Evolutionary conservation across 768 basidiomycete genomes (phyloP).

Genomic region (Pisolithus orientalis): DNA sequence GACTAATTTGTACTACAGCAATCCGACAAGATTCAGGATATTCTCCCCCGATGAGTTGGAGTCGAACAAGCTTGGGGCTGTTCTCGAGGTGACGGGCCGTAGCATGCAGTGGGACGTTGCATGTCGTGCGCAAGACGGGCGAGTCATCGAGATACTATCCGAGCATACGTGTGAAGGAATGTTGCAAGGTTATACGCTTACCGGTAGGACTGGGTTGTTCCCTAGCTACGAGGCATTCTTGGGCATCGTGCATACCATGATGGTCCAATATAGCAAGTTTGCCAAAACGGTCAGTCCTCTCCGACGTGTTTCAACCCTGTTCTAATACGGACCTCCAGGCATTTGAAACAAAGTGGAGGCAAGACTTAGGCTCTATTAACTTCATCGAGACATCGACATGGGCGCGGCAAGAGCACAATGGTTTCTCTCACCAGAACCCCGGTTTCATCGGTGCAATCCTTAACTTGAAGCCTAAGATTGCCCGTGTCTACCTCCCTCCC

Average conservation of each 20-base stretch:
- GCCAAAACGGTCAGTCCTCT: constrained; percentile 57
- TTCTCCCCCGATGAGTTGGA: constrained; percentile 88
- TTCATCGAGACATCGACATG: constrained; percentile 88
- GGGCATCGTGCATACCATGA: constrained; percentile 86
- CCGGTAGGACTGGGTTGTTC: constrained; percentile 80
- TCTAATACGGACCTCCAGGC: constrained; percentile 24
- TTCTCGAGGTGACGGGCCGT: constrained; percentile 59
- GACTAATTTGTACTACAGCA: constrained; percentile 33
- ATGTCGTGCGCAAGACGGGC: constrained; percentile 64
- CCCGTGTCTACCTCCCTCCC: constrained; percentile 82
- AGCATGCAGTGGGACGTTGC: constrained; percentile 84
- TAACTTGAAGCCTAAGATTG: constrained; percentile 62
- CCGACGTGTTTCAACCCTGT: background rate
- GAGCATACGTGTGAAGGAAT: constrained; percentile 88
- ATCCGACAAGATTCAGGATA: constrained; percentile 78
- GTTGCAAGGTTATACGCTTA: constrained; percentile 90
- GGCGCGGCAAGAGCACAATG: constrained; percentile 83
- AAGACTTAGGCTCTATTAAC: constrained; percentile 65
- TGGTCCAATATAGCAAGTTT: constrained; percentile 87
- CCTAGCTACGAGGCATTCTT: constrained; percentile 91
- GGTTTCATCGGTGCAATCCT: constrained; percentile 85
- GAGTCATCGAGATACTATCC: constrained; percentile 83
- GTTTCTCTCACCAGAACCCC: constrained; percentile 86
- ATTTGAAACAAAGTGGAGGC: constrained; percentile 65
- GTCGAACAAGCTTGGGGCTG: constrained; percentile 83